Evolutionary conservation across 2,329 filamentous ascomycete species (phyloP).

Genomic region (Aspergillus transmontanensis): DNA sequence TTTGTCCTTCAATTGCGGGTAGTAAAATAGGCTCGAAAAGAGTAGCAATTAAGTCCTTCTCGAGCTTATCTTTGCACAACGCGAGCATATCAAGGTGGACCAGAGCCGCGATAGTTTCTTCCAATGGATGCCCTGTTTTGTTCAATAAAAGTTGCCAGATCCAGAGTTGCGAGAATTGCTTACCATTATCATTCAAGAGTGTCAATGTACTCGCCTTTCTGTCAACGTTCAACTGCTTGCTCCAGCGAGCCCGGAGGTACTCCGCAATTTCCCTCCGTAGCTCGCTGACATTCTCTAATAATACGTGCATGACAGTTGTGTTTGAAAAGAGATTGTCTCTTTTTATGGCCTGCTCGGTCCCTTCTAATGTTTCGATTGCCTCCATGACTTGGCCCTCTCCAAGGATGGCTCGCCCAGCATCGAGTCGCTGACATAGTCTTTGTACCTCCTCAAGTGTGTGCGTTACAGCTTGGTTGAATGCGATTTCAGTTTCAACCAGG

Average conservation of each 20-base stretch:
- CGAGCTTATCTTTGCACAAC: conserved; percentile 33
- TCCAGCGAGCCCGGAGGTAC: conserved; percentile 72
- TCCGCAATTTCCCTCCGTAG: conserved; percentile 68
- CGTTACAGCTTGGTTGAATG: conserved; percentile 59
- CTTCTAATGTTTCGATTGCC: conserved; percentile 53
- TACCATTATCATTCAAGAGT: conserved; percentile 56
- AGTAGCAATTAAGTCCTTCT: conserved; percentile 32
- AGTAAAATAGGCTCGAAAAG: conserved; percentile 39
- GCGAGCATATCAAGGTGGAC: conserved; percentile 34
- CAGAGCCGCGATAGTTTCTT: conserved; percentile 36
- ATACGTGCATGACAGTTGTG: conserved; percentile 52
- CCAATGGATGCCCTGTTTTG: conserved; percentile 24
- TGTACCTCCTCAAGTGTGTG: conserved; percentile 55
- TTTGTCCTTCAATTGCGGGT: conserved; percentile 27
- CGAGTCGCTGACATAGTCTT: conserved; percentile 52
- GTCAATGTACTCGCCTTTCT: conserved; percentile 56
- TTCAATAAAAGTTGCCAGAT: conserved; percentile 5
- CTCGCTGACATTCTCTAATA: conserved; percentile 66
- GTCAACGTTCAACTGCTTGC: conserved; percentile 66
- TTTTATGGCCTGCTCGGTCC: conserved; percentile 38
- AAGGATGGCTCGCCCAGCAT: conserved; percentile 49
- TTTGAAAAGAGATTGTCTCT: conserved; percentile 33
- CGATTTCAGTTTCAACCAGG: conserved; percentile 61
- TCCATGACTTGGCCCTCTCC: conserved; percentile 47
- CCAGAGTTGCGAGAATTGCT: conserved; percentile 40